Base-by-base conservation (phyloP, 306 rosid species). In the Purshia tridentata region DNA sequence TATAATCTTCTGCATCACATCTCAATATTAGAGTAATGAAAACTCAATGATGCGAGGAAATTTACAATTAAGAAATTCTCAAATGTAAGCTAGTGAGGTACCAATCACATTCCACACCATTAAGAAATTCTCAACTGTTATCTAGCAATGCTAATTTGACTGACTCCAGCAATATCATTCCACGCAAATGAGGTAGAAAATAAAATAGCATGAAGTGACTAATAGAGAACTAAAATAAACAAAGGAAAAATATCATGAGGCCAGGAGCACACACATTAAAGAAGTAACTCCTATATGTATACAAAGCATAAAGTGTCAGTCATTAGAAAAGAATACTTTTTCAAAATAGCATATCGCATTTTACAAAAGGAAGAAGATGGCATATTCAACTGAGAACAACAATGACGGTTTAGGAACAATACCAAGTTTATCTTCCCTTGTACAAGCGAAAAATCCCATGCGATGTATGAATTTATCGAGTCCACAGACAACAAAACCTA, bases 381-480 rank as follows among this genome's bases (percentile, higher is more conserved):
- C 49, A 74, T 65, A 64, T 54, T 82, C 73, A 62, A 75, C 53
- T 39, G 61, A 72, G 15, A 19, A 62, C 14, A 4, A 19, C 35
- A 58, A 56, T 10, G 56, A 64, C 19, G 45, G 64, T 71, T 74
- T 61, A 66, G 86, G 56, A 76, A 74, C 73, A 51, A 83, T 91
- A 94, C 99, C 99, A 91, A 68, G 77, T 81, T 86, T 55, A 94
- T 88, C 90, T 83, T 94, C 81, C 99, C 89, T 79, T 94, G 99
- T 60, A 89, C 84, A 77, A 94, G 67, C 6, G 95, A 85, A 86
- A 94, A 94, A 76, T 94, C 99, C 99, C 99, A 94, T 8, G 99
- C 99, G 78, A 94, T 91, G 65, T 91, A 94, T 0, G 99, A 94
- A 83, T 94, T 94, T 62, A 86, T 67, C 0, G 89, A 53, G 68